Evolutionary conservation across 306 rosid species (phyloP), one percentile per base, ranked within the genome.

Genomic region (Acmispon strigosus): DNA sequence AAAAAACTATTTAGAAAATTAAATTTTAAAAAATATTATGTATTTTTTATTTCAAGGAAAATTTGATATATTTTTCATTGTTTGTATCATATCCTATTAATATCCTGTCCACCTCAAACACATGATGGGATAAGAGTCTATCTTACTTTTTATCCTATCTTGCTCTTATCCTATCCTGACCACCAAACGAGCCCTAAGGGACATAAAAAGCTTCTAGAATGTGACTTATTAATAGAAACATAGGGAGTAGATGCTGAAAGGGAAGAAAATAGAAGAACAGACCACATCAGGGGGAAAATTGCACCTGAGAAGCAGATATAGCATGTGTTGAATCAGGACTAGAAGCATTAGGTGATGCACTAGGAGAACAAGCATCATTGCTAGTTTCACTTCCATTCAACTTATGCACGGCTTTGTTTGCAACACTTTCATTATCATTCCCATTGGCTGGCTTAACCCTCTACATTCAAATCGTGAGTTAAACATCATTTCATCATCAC

Each of bases 321-420:
- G 67, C 47, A 12, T 80, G 69, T 29, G 89, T 62, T 45, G 90
- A 73, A 57, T 83, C 89, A 44, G 59, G 45, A 74, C 66, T 77
- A 43, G 90, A 61, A 55, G 84, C 66, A 78, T 76, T 78, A 49
- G 84, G 83, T 51, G 97, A 87, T 53, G 86, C 58, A 66, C 83
- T 74, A 36, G 91, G 86, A 64, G 94, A 78, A 69, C 42, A 50
- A 18, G 64, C 64, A 74, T 80, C 90, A 45, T 59, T 29, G 78
- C 81, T 72, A 52, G 87, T 50, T 81, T 90, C 94, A 73, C 80
- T 84, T 84, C 90, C 98, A 74, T 88, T 90, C 87, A 90, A 79
- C 60, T 86, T 87, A 78, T 87, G 90, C 34, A 87, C 69, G 9
- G 75, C 72, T 64, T 83, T 70, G 60, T 81, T 76, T 61, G 44